Conservation (phyloP, 352 stramenopile genomes). For the Globisporangium yorkense region DNA sequence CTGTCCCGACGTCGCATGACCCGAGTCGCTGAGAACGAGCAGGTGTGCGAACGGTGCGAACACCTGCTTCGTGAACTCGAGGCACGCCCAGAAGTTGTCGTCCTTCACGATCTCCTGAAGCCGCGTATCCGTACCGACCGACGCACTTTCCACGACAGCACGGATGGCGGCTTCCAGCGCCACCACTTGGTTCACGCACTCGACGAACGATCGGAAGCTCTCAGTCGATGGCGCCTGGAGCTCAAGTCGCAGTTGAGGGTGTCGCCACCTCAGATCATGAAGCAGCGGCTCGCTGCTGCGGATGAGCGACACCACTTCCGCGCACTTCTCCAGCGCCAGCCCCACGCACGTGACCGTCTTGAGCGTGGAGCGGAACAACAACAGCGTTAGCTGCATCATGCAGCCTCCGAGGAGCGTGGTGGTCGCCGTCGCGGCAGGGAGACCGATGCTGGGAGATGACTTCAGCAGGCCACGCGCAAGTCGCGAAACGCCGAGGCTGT, state of each 20-base stretch:
- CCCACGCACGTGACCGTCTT: slow-evolving; percentile 17
- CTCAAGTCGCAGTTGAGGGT: not conserved
- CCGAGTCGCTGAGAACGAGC: slow-evolving; percentile 21
- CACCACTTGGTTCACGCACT: slow-evolving; percentile 16
- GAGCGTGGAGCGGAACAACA: slow-evolving; percentile 17
- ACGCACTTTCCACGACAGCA: too few relatives aligned
- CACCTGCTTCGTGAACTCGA: slow-evolving; percentile 10
- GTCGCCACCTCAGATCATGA: not conserved
- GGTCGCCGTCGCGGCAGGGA: not conserved
- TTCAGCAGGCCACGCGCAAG: slow-evolving; percentile 5
- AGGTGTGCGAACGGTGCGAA: slow-evolving; percentile 22
- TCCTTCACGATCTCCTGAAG: not conserved
- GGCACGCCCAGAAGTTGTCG: slow-evolving; percentile 23
- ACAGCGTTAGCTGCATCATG: slow-evolving; percentile 28
- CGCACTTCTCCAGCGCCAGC: slow-evolving; percentile 14
- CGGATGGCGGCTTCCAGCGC: slow-evolving; percentile 3
- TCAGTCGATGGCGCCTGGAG: slow-evolving; percentile 2
- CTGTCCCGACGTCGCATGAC: slow-evolving; percentile 20
- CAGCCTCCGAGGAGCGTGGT: slow-evolving; percentile 14
- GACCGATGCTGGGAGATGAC: not conserved
- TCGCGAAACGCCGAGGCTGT: slow-evolving; percentile 12
- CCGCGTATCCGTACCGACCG: not conserved
- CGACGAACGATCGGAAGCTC: slow-evolving; percentile 17
- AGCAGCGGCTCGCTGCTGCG: slow-evolving; percentile 3
- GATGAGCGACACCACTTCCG: slow-evolving; percentile 14